phyloP scores from a whole-genome alignment of 352 stramenopile species.

The Pythium dissimile region DNA sequence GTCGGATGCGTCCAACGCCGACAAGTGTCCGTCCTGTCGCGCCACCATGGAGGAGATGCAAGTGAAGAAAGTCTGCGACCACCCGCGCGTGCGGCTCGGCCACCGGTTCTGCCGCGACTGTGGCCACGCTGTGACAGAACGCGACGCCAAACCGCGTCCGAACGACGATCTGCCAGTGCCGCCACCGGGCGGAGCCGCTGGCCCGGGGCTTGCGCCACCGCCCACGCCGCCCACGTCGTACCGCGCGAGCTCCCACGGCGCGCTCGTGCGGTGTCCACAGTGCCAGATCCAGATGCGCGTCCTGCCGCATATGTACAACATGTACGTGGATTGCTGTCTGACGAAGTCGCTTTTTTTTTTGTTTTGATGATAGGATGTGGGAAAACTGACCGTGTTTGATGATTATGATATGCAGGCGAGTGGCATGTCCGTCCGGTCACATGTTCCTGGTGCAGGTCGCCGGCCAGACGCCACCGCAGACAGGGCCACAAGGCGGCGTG shows the following conservation, averaged over 20 bases:
- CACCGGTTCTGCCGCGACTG: conserved; percentile 83
- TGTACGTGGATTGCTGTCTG: conserved; percentile 61
- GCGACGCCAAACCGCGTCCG: conserved; percentile 60
- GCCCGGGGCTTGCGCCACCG: conserved; percentile 2
- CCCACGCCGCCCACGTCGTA: conserved; percentile 62
- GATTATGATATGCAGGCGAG: conserved; percentile 31
- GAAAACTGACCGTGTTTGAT: background rate
- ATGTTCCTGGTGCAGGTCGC: conserved; percentile 86
- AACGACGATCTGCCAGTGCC: conserved; percentile 34
- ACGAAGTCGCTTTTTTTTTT: too few relatives aligned
- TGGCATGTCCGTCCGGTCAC: conserved; percentile 78
- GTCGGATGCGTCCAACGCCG: conserved; percentile 76
- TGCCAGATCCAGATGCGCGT: conserved; percentile 88
- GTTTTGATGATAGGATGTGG: too few relatives aligned
- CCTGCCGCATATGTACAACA: conserved; percentile 88
- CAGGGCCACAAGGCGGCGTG: too few relatives aligned
- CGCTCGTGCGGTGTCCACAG: conserved; percentile 78
- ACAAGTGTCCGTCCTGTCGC: conserved; percentile 82
- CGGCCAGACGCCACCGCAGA: conserved; percentile 17
- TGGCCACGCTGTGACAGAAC: conserved; percentile 46
- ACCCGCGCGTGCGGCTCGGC: conserved; percentile 72
- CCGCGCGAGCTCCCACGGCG: conserved; percentile 74
- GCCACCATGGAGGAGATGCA: conserved; percentile 76
- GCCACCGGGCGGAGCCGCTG: background rate
- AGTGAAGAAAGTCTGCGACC: conserved; percentile 80